Conservation (phyloP, 2,329 filamentous ascomycete genomes). For the Hypoxylon sp. region DNA sequence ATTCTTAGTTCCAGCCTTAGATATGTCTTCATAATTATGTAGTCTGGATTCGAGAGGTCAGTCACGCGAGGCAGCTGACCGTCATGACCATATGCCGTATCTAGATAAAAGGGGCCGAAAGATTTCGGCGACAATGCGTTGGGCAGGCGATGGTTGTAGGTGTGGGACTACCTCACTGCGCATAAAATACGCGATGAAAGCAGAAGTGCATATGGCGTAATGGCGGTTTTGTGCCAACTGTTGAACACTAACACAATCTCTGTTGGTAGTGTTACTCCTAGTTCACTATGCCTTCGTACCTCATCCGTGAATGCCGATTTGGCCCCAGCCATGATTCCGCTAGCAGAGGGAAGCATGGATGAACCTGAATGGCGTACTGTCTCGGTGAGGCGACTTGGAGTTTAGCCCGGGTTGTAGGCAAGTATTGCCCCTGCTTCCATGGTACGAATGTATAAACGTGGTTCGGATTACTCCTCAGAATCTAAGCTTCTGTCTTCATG, state of each 20-base stretch:
- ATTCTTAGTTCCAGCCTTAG: constrained; percentile 2
- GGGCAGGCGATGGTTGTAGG: constrained; percentile 5
- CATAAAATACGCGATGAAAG: background rate
- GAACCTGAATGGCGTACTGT: background rate
- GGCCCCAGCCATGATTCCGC: constrained; percentile 10
- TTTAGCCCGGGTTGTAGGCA: no score
- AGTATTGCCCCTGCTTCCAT: no score
- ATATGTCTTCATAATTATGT: constrained; percentile 4
- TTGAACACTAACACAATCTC: constrained; percentile 2
- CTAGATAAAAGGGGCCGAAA: constrained; percentile 15
- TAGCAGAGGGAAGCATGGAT: constrained; percentile 2
- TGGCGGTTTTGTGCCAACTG: background rate
- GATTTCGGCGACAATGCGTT: background rate
- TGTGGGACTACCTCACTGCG: constrained; percentile 1
- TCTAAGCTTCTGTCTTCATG: no score
- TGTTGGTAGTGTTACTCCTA: background rate
- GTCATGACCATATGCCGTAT: background rate
- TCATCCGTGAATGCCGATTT: constrained; percentile 17
- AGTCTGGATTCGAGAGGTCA: constrained; percentile 3
- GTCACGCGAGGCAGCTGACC: background rate
- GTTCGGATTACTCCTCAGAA: no score
- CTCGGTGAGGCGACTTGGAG: background rate
- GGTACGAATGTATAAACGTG: no score
- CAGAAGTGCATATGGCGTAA: constrained; percentile 6
- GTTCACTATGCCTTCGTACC: background rate